Evolutionary conservation across 306 rosid genomes (phyloP).

Genomic region (Fragaria ananassa): DNA sequence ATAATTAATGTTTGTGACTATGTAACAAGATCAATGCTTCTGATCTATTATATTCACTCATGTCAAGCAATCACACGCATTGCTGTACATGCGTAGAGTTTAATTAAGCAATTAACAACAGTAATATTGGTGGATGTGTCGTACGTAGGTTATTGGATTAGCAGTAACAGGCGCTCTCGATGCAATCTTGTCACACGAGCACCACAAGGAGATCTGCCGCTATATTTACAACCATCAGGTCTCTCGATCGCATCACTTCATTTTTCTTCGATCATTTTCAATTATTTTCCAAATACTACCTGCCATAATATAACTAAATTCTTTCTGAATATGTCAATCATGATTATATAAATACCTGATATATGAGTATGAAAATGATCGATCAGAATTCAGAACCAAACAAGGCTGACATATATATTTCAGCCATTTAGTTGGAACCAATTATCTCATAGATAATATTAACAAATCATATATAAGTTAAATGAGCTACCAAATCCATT

Average conservation of each 20-base stretch:
- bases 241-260: background rate
- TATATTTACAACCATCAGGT: constrained; percentile 67
- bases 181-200: constrained; percentile 30
- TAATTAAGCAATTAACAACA: background rate
- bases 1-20: too few relatives aligned
- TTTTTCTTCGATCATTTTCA: background rate
- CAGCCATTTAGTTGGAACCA: constrained; percentile 1
- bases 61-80: background rate
- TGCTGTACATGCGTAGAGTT: background rate
- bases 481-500: background rate
- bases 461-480: background rate
- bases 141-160: constrained; percentile 57
- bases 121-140: background rate
- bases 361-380: too few relatives aligned
- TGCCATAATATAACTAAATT: background rate
- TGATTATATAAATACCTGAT: too few relatives aligned
- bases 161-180: constrained; percentile 47
- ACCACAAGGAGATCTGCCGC: constrained; percentile 56
- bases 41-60: too few relatives aligned
- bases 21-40: too few relatives aligned
- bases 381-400: background rate
- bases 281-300: background rate
- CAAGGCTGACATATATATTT: background rate
- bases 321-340: background rate
- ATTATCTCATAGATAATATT: background rate